phyloP scores from a whole-genome alignment of 257 asterid genomes.

The Echium plantagineum region DNA sequence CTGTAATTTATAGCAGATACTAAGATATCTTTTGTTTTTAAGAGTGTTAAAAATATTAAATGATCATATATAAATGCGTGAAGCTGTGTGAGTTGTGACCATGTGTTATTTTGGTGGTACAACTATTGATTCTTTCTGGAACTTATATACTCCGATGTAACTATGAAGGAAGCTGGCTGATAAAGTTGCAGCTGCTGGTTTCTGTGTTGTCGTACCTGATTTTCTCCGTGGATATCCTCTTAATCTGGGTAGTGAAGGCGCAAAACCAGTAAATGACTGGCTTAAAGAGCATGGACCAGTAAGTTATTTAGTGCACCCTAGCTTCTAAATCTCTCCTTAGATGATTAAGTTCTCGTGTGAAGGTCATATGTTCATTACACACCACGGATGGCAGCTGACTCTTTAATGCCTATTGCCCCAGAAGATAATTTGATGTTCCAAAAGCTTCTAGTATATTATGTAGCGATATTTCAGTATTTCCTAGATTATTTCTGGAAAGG shows the following conservation, averaged over 20 bases:
- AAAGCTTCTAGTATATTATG: conserved; percentile 9
- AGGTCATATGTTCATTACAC: no score
- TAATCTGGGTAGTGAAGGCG: conserved; percentile 14
- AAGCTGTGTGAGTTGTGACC: no score
- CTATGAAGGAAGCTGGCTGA: conserved; percentile 48
- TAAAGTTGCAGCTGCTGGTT: conserved; percentile 53
- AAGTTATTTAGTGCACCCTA: no score
- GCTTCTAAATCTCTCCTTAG: no score
- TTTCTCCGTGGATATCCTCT: conserved; percentile 44
- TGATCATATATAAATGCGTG: no score
- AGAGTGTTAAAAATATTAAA: no score
- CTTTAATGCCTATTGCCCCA: no score
- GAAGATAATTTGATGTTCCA: no score
- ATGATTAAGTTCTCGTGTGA: no score
- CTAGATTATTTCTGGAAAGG: no score
- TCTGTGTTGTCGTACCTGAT: conserved; percentile 52
- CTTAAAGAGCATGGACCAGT: conserved; percentile 50
- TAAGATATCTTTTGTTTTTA: background rate
- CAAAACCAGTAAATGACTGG: conserved; percentile 30
- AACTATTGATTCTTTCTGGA: background rate
- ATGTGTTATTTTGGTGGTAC: no score
- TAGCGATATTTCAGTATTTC: conserved; percentile 37
- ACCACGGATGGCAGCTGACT: no score
- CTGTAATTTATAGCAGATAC: background rate
- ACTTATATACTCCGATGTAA: conserved; percentile 2